phyloP scores from a whole-genome alignment of 495 filamentous ascomycete species.

The Penicillium turbatum region DNA sequence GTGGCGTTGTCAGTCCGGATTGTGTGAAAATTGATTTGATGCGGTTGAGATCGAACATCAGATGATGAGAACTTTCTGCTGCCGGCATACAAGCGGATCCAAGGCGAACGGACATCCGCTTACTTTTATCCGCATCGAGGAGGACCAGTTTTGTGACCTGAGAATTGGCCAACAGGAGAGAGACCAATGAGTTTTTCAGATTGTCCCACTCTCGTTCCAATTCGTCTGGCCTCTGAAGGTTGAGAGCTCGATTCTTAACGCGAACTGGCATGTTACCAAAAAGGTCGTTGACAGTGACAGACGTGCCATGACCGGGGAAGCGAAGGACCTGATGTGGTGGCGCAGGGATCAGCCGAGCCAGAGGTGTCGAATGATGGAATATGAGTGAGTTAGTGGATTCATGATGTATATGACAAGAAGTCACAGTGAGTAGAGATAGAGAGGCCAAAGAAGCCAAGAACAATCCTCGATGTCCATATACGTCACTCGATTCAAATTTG shows the following conservation, averaged over 20 bases:
- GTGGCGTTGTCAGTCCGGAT: slow-evolving; percentile 53
- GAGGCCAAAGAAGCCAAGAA: slow-evolving; percentile 77
- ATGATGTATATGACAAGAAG: slow-evolving; percentile 65
- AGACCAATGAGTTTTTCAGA: slow-evolving; percentile 55
- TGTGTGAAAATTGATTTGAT: slow-evolving; percentile 60
- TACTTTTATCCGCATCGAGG: slow-evolving; percentile 29
- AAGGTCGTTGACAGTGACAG: slow-evolving; percentile 75
- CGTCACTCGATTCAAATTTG: slow-evolving; percentile 50
- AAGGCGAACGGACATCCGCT: slow-evolving; percentile 30
- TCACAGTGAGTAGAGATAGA: slow-evolving; percentile 72
- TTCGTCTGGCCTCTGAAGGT: slow-evolving; percentile 46
- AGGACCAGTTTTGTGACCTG: slow-evolving; percentile 32
- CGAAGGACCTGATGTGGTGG: slow-evolving; percentile 55
- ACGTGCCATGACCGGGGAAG: slow-evolving; percentile 64
- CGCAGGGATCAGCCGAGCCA: slow-evolving; percentile 65
- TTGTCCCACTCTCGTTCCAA: slow-evolving; percentile 67
- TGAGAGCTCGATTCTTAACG: slow-evolving; percentile 69
- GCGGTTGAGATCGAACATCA: slow-evolving; percentile 23
- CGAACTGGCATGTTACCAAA: slow-evolving; percentile 97
- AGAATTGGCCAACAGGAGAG: slow-evolving; percentile 59
- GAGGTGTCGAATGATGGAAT: slow-evolving; percentile 64
- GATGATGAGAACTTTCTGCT: background rate
- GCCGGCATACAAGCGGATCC: background rate
- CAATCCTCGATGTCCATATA: slow-evolving; percentile 66
- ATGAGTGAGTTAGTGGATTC: slow-evolving; percentile 63